phyloP scores from a whole-genome alignment of 768 basidiomycete species.

The Calocybe gangraenosa region DNA sequence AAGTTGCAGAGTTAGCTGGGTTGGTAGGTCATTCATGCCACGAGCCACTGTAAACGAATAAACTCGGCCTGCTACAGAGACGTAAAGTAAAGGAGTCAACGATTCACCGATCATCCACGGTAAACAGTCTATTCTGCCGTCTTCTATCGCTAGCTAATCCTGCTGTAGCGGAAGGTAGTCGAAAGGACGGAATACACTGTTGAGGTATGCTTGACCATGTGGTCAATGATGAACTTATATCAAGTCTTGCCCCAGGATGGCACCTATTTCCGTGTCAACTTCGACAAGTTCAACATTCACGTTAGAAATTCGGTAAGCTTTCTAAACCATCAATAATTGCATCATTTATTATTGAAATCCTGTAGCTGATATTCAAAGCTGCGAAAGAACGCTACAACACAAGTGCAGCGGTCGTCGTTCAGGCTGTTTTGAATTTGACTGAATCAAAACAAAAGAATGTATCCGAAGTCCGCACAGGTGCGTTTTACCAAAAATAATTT shows the following conservation, averaged over 20 bases:
- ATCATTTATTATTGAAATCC: slow-evolving; percentile 11
- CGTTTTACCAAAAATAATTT: slow-evolving; percentile 3
- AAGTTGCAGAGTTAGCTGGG: slow-evolving; percentile 69
- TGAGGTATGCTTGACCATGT: slow-evolving; percentile 48
- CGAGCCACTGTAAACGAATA: slow-evolving; percentile 13
- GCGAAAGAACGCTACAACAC: slow-evolving; percentile 79
- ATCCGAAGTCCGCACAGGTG: slow-evolving; percentile 64
- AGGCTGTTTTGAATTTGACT: slow-evolving; percentile 66
- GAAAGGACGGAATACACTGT: slow-evolving; percentile 54
- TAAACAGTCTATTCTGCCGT: slow-evolving; percentile 18
- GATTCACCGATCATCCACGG: slow-evolving; percentile 51
- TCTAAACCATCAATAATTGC: neutral
- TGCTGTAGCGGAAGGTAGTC: slow-evolving; percentile 39
- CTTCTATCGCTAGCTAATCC: neutral
- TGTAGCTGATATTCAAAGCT: slow-evolving; percentile 73
- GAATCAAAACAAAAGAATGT: slow-evolving; percentile 59
- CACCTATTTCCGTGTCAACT: slow-evolving; percentile 84
- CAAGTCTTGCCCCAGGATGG: slow-evolving; percentile 41
- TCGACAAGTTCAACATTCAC: slow-evolving; percentile 80
- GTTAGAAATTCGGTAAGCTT: slow-evolving; percentile 76
- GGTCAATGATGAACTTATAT: slow-evolving; percentile 11
- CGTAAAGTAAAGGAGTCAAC: slow-evolving; percentile 51
- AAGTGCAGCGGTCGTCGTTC: slow-evolving; percentile 66
- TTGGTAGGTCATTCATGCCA: slow-evolving; percentile 45
- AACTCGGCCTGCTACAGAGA: slow-evolving; percentile 44